Evolutionary conservation across 2,329 filamentous ascomycete species (phyloP).

Genomic region (Diaporthe aspalathi): DNA sequence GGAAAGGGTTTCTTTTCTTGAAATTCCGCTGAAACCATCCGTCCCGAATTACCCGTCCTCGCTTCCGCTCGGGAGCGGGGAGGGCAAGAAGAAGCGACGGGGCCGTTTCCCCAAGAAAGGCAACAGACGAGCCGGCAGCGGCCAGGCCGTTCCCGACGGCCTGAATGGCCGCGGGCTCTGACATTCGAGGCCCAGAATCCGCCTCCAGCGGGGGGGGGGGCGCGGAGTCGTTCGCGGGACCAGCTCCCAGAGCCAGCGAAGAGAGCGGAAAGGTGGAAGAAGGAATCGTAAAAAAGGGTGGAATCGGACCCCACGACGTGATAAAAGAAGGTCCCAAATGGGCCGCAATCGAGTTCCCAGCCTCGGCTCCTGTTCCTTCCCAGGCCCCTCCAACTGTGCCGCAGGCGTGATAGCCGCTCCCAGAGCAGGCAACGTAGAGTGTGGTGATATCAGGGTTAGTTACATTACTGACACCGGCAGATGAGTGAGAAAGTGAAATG

Average conservation of each 20-base stretch:
- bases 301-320: neutral
- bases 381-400: constrained; percentile 14
- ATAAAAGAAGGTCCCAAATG: constrained; percentile 1
- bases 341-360: constrained; percentile 26
- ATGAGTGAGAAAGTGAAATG: constrained; percentile 16
- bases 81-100: neutral
- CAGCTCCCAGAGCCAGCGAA: constrained; percentile 29
- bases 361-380: constrained; percentile 18
- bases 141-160: constrained; percentile 28
- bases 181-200: constrained; percentile 6
- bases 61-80: neutral
- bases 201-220: neutral
- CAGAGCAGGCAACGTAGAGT: constrained; percentile 17
- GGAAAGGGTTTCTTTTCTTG: constrained; percentile 3
- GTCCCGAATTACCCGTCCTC: neutral
- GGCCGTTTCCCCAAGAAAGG: neutral
- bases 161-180: neutral
- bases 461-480: constrained; percentile 26
- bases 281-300: neutral
- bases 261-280: neutral
- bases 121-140: neutral
- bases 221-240: constrained; percentile 10
- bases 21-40: constrained; percentile 1
- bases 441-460: constrained; percentile 25
- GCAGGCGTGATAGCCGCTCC: constrained; percentile 30